A percentile compares a stretch with the other conserved stretches of the same genome.
These are phyloP conservation scores for Xylariomycetidae sp. DNA, from an alignment of 2,329 filamentous ascomycete species.

Conservation along the genomic window DNA sequence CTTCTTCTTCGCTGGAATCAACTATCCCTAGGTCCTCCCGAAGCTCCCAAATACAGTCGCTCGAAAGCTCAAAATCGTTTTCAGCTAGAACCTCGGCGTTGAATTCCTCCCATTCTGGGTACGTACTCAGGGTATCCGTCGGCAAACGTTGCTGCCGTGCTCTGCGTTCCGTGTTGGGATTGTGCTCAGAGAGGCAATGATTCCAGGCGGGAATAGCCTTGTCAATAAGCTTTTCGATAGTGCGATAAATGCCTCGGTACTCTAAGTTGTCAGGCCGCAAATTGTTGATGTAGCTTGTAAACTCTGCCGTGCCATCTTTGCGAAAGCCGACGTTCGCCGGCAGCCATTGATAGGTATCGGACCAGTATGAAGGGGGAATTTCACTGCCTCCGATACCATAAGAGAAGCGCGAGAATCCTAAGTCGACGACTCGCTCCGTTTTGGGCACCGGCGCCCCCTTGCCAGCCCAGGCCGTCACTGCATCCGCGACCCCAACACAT, in stretches of 20 bases:
- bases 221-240: slow-evolving; percentile 32
- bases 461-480: slow-evolving; percentile 21
- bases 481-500: slow-evolving; percentile 20
- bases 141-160: slow-evolving; percentile 11
- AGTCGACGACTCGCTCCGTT: neutral
- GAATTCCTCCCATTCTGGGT: too few species aligned
- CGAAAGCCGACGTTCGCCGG: slow-evolving; percentile 33
- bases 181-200: slow-evolving; percentile 12
- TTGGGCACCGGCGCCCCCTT: slow-evolving; percentile 17
- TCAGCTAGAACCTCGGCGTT: too few species aligned
- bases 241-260: slow-evolving; percentile 28
- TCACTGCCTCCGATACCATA: too few species aligned
- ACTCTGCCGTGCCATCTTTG: slow-evolving; percentile 20
- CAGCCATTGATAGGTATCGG: slow-evolving; percentile 39
- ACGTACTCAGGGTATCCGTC: slow-evolving; percentile 18
- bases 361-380: slow-evolving; percentile 17
- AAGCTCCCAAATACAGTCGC: too few species aligned
- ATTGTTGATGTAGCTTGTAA: slow-evolving; percentile 43
- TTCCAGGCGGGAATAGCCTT: slow-evolving; percentile 38
- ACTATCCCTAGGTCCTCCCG: too few species aligned
- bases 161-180: neutral
- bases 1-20: too few species aligned
- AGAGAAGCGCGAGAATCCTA: neutral
- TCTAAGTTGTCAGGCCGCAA: slow-evolving; percentile 33
- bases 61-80: too few species aligned